These are phyloP conservation scores for Onygena corvina DNA, from an alignment of 2,329 filamentous ascomycete genomes.

Conservation along the genomic window DNA sequence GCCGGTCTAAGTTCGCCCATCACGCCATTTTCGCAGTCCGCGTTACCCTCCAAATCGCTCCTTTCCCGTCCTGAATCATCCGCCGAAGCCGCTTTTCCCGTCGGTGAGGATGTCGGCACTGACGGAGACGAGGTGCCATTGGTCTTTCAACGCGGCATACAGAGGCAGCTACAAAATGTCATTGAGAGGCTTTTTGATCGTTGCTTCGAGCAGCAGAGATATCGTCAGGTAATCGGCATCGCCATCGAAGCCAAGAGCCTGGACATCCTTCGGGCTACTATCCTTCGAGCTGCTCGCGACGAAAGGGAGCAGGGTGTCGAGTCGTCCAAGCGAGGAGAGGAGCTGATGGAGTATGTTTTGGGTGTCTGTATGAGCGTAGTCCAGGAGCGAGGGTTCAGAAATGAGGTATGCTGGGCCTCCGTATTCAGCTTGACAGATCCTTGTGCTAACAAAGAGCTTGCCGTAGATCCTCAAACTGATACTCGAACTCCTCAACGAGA, in stretches of 20 bases:
- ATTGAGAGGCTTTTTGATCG: constrained; percentile 85
- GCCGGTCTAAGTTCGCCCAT: constrained; percentile 69
- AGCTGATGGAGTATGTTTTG: constrained; percentile 91
- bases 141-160: constrained; percentile 59
- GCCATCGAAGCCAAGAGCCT: constrained; percentile 90
- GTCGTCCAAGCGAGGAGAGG: constrained; percentile 56
- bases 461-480: constrained; percentile 72
- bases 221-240: constrained; percentile 92
- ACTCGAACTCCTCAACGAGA: constrained; percentile 87
- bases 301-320: constrained; percentile 57
- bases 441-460: constrained; percentile 3
- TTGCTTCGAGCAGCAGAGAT: constrained; percentile 74
- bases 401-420: constrained; percentile 39
- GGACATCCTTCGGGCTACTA: constrained; percentile 72
- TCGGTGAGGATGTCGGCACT: constrained; percentile 44
- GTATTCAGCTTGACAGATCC: background rate
- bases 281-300: constrained; percentile 77
- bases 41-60: constrained; percentile 83
- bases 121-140: constrained; percentile 47
- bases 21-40: constrained; percentile 89
- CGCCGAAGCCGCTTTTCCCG: constrained; percentile 45
- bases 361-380: constrained; percentile 97
- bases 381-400: constrained; percentile 77
- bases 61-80: constrained; percentile 64
- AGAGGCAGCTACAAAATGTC: constrained; percentile 66